Base-by-base conservation (phyloP, 345 rosid species). In the Eutrema heterophyllum region DNA sequence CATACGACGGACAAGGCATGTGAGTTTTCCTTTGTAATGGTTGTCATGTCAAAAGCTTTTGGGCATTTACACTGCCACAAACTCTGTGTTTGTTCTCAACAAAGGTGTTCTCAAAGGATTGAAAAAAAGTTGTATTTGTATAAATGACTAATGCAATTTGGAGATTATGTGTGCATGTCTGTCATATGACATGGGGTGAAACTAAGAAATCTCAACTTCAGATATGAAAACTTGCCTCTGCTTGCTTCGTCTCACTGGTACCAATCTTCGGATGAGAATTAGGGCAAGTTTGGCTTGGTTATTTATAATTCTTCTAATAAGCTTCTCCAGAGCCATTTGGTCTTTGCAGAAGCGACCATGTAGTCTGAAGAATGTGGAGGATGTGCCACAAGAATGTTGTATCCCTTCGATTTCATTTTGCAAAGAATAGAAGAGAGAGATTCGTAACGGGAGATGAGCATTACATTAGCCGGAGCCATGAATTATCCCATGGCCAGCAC, bases 1-100 rank as follows among this genome's bases (percentile, higher is more conserved):
- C 84, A 12, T 88, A 84, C 30, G 86, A 86, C 24, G 81, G 81
- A 7, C 74, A 61, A 53, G 83, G 71, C 71, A 70, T 84, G 15
- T 84, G 70, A 78, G 27, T 26, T 33, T 60, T 41, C 21, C 48
- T 10, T 50, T 7, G 53, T 35, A 32, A 8, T 40, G 5, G 3
- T 58, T 38, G 18, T 67, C 21, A 18, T 0, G 29, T 13, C 36
- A 13, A 36, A 49, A n/a, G 32, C 8, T n/a, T 64, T n/a, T 18
- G 21, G 6, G 39, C 12, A 2, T 55, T 5, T 32, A 7, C 44
- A 33, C 59, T 12, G 10, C 6, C 26, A 5, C 15, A n/a, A 13
- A 13, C 36, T 61, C 8, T 44, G 41, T 14, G 44, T 48, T 18
- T 54, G 52, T 44, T 55, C 1, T 52, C 5, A 18, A 66, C 21